A percentile compares a stretch with the other conserved stretches of the same genome.
phyloP scores from a whole-genome alignment of 108 stramenopile genomes.

The Pseudonitzschia pungens region DNA sequence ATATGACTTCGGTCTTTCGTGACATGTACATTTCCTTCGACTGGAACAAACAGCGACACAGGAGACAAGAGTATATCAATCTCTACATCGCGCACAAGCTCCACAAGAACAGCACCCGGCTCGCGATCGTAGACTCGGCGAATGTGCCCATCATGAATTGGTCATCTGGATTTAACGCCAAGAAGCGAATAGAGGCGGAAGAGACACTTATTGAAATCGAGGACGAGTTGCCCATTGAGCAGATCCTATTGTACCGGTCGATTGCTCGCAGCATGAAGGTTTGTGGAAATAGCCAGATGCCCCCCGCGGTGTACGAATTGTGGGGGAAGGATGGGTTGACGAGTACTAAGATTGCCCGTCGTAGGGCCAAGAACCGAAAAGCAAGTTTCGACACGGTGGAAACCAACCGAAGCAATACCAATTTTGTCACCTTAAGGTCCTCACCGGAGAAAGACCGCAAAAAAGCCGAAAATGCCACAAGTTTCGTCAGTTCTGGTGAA shows the following conservation, averaged over 20 bases:
- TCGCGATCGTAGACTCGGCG: background rate
- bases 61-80: conserved; percentile 64
- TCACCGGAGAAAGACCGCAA: background rate
- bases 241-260: conserved; percentile 65
- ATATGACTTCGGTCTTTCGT: conserved; percentile 33
- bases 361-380: background rate
- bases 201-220: conserved; percentile 50
- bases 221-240: conserved; percentile 67
- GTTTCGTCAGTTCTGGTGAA: background rate
- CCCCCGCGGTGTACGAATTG: conserved; percentile 29
- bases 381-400: conserved; percentile 5
- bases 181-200: conserved; percentile 16
- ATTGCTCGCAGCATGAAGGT: conserved; percentile 51
- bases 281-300: conserved; percentile 37
- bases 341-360: background rate
- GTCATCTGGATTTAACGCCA: background rate
- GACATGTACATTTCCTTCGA: conserved; percentile 40
- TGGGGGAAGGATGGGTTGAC: conserved; percentile 4
- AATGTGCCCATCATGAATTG: too few species aligned
- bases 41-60: conserved; percentile 55
- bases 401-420: background rate
- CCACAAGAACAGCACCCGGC: conserved; percentile 1
- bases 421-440: background rate
- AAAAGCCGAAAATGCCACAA: background rate
- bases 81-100: conserved; percentile 50